Evolutionary conservation across 495 filamentous ascomycete species (phyloP).

Genomic region (Tuber aestivum): DNA sequence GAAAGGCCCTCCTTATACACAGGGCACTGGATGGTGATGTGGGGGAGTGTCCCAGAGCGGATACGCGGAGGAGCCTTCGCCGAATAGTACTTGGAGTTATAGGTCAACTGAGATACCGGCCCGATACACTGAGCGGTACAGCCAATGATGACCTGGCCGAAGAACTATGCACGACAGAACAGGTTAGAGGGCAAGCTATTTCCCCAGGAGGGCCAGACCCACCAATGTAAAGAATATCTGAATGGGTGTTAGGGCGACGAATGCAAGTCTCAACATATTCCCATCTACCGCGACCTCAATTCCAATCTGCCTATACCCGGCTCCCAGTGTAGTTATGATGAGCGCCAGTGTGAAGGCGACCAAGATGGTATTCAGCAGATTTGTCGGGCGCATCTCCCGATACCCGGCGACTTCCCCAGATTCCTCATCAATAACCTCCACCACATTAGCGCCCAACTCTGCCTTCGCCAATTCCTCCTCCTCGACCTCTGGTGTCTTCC

Average conservation of each 20-base stretch:
- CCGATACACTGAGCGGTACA: conserved; percentile 69
- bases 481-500: conserved; percentile 52
- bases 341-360: conserved; percentile 59
- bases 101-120: conserved; percentile 62
- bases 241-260: conserved; percentile 59
- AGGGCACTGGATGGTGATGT: conserved; percentile 69
- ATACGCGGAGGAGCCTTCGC: conserved; percentile 56
- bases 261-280: conserved; percentile 55
- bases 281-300: conserved; percentile 62
- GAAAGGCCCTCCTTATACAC: conserved; percentile 68
- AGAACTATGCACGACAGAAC: conserved; percentile 49
- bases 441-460: conserved; percentile 41
- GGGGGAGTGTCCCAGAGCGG: conserved; percentile 48
- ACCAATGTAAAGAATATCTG: conserved; percentile 73
- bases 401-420: conserved; percentile 56
- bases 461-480: conserved; percentile 53
- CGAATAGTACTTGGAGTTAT: conserved; percentile 75
- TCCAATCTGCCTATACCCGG: conserved; percentile 60
- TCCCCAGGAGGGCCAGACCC: conserved; percentile 11
- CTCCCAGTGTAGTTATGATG: conserved; percentile 58
- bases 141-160: conserved; percentile 66
- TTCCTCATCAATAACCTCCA: conserved; percentile 63
- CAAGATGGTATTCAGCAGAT: conserved; percentile 61
- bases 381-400: conserved; percentile 56
- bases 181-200: conserved; percentile 12